A percentile compares a stretch with the other conserved stretches of the same genome.
Evolutionary conservation across 192 early-diverging fungal genomes (phyloP).

Genomic region (Neocallimastix lanati): DNA sequence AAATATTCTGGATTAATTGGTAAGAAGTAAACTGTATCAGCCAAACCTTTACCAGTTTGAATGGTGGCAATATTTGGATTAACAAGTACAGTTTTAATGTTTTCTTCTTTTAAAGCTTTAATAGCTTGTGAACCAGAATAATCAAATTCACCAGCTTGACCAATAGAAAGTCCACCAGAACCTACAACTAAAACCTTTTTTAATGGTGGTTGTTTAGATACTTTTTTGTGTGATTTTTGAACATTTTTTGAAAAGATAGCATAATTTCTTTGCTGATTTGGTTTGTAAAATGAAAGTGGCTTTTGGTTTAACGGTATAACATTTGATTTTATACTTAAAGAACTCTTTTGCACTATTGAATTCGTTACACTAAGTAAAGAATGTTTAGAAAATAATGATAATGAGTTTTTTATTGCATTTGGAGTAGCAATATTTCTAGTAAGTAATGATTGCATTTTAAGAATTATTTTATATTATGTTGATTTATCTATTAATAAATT

Average conservation of each 20-base stretch:
- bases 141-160: conserved; percentile 97
- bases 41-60: conserved; percentile 84
- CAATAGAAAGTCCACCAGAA: conserved; percentile 85
- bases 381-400: background rate
- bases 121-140: conserved; percentile 96
- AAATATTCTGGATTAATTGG: conserved; percentile 87
- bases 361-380: background rate
- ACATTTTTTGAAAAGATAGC: background rate
- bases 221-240: background rate
- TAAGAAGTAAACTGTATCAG: conserved; percentile 87
- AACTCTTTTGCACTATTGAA: background rate
- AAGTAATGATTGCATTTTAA: background rate
- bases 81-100: conserved; percentile 82
- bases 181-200: conserved; percentile 81
- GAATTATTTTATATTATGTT: background rate
- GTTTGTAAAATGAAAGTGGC: background rate
- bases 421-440: background rate
- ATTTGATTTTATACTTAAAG: background rate
- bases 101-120: conserved; percentile 85
- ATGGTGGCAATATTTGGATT: conserved; percentile 99
- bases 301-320: background rate
- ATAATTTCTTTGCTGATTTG: background rate
- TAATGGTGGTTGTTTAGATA: conserved; percentile 6
- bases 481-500: too few species aligned
- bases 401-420: background rate